These are phyloP conservation scores for Malus sylvestris DNA, from an alignment of 306 rosid genomes.

Conservation along the genomic window DNA sequence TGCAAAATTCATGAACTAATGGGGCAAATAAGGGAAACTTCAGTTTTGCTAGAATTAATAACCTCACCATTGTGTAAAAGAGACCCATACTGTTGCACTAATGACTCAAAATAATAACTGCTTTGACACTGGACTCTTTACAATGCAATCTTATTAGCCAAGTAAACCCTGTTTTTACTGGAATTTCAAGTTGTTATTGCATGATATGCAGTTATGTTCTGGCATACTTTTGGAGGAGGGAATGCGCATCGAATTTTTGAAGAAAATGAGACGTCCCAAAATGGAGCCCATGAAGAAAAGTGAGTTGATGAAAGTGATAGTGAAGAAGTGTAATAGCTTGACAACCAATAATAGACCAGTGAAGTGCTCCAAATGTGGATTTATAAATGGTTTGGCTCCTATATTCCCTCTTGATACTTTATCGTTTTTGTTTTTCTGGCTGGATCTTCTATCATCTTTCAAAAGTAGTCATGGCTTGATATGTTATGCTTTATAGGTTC, in stretches of 20 bases:
- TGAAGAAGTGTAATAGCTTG: slow-evolving; percentile 42
- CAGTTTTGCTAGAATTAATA: not conserved
- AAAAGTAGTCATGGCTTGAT: not conserved
- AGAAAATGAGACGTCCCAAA: slow-evolving; percentile 60
- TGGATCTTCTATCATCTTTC: not conserved
- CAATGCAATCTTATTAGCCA: not conserved
- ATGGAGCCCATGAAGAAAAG: slow-evolving; percentile 45
- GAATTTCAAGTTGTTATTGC: not conserved
- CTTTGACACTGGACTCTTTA: not conserved
- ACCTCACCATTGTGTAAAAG: not conserved
- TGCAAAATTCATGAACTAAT: not conserved
- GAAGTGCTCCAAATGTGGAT: slow-evolving; percentile 66
- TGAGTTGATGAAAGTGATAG: slow-evolving; percentile 34
- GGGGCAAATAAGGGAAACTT: not conserved
- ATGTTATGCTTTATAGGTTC: slow-evolving; percentile 39
- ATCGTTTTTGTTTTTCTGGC: not conserved
- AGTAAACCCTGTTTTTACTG: not conserved
- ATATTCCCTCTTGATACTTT: slow-evolving; percentile 12
- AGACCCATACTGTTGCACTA: not conserved
- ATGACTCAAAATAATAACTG: not conserved
- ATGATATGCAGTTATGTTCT: slow-evolving; percentile 55
- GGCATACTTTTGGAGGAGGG: slow-evolving; percentile 57
- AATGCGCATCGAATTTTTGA: slow-evolving; percentile 32
- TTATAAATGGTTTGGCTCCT: slow-evolving; percentile 53
- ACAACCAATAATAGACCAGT: slow-evolving; percentile 30